A percentile compares a stretch with the other conserved stretches of the same genome.
Evolutionary conservation across 192 early-diverging fungal species (phyloP).

Genomic region (Coemansia erecta): DNA sequence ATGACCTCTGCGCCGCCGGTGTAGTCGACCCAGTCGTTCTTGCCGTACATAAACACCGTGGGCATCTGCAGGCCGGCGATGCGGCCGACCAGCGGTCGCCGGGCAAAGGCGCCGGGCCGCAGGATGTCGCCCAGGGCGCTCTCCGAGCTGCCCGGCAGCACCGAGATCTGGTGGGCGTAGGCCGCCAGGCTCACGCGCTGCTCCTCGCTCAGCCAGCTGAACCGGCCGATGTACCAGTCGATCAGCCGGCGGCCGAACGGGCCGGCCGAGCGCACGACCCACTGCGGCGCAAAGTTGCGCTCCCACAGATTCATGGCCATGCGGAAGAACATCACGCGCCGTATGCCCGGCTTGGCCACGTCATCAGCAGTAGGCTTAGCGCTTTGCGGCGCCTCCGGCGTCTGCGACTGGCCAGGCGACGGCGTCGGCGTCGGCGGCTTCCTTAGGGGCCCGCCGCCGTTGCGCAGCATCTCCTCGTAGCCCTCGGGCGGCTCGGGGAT

Average conservation of each 20-base stretch:
- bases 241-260: conserved; percentile 70
- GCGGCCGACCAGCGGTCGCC: conserved; percentile 68
- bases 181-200: conserved; percentile 70
- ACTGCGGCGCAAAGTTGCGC: conserved; percentile 77
- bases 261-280: conserved; percentile 70
- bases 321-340: conserved; percentile 25
- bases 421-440: conserved; percentile 20
- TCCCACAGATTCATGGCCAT: conserved; percentile 64
- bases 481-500: conserved; percentile 56
- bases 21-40: conserved; percentile 89
- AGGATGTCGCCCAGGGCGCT: conserved; percentile 74
- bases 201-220: conserved; percentile 62
- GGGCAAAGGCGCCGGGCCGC: conserved; percentile 79
- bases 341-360: conserved; percentile 32
- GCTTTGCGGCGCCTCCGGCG: neutral
- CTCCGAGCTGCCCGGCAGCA: conserved; percentile 77
- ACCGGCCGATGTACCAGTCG: conserved; percentile 57
- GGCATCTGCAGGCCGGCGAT: conserved; percentile 66
- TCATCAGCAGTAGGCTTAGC: neutral
- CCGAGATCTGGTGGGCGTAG: conserved; percentile 80
- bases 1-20: conserved; percentile 63
- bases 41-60: conserved; percentile 75
- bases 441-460: conserved; percentile 25
- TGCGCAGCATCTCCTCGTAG: conserved; percentile 49
- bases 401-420: conserved; percentile 33